These are phyloP conservation scores for Hemileccinum impolitum DNA, from an alignment of 768 basidiomycete species.

Conservation along the genomic window DNA sequence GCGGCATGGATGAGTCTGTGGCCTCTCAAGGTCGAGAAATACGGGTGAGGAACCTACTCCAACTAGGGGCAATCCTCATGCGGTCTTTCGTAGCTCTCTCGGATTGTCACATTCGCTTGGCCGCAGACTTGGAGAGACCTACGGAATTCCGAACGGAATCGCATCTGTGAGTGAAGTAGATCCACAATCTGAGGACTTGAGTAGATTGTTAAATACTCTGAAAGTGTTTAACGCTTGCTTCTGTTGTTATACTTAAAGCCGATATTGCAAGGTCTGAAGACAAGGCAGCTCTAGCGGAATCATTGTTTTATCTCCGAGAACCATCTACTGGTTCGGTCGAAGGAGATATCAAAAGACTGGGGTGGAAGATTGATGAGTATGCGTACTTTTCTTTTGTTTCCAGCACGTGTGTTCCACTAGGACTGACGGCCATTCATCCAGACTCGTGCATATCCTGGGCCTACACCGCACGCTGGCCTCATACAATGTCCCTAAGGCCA, in stretches of 20 bases:
- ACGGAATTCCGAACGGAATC: constrained; percentile 77
- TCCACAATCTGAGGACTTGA: constrained; percentile 7
- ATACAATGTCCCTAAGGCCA: constrained; percentile 60
- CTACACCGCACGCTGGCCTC: constrained; percentile 54
- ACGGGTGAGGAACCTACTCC: constrained; percentile 38
- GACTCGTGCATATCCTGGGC: constrained; percentile 59
- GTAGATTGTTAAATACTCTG: background rate
- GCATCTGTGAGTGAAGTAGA: constrained; percentile 54
- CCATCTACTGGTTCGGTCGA: constrained; percentile 62
- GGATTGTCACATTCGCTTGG: constrained; percentile 77
- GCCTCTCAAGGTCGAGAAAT: constrained; percentile 57
- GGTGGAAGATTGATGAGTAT: constrained; percentile 53
- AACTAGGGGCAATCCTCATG: background rate
- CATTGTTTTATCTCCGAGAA: constrained; percentile 55
- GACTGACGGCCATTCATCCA: constrained; percentile 25
- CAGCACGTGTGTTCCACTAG: background rate
- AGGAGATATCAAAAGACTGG: constrained; percentile 54
- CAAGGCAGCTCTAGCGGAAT: constrained; percentile 55
- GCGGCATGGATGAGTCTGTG: constrained; percentile 82
- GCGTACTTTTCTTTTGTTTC: constrained; percentile 19
- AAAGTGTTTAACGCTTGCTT: constrained; percentile 70
- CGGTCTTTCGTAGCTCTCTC: constrained; percentile 42
- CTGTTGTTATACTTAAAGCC: constrained; percentile 59
- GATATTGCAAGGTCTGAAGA: constrained; percentile 56
- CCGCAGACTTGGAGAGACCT: constrained; percentile 68